A percentile compares a stretch with the other conserved stretches of the same genome.
phyloP scores from a whole-genome alignment of 352 stramenopile species.

The Globisporangium carolinianum region DNA sequence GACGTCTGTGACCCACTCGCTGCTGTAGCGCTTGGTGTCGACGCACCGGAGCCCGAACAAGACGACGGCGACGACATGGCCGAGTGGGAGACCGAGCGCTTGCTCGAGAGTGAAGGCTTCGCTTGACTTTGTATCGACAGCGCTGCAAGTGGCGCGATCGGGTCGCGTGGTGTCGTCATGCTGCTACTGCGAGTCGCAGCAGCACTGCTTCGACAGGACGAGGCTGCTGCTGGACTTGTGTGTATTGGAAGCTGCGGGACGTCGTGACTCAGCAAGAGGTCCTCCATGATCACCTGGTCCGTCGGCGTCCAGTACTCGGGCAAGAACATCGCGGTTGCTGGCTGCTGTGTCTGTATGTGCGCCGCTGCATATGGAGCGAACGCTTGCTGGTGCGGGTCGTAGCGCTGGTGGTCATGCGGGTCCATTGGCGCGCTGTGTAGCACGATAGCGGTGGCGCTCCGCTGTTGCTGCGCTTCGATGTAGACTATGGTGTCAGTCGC shows the following conservation, averaged over 20 bases:
- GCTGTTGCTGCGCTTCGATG: not conserved
- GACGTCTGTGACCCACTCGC: not conserved
- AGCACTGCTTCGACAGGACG: too few species aligned
- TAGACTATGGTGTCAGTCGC: not conserved
- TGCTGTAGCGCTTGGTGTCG: not conserved
- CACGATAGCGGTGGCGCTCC: not conserved
- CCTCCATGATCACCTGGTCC: conserved; percentile 55
- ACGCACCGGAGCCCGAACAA: conserved; percentile 1
- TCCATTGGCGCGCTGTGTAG: not conserved
- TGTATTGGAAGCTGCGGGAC: not conserved
- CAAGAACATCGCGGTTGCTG: conserved; percentile 8
- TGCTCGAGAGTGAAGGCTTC: not conserved
- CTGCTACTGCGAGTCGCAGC: not conserved
- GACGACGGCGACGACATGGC: conserved; percentile 1
- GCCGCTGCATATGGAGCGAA: not conserved
- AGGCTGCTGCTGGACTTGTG: not conserved
- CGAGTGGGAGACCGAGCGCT: conserved; percentile 5
- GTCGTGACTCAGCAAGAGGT: conserved; percentile 29
- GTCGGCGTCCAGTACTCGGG: conserved; percentile 33
- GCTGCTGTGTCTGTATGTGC: not conserved
- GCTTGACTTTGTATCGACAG: too few species aligned
- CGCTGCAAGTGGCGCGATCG: not conserved
- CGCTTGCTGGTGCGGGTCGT: not conserved
- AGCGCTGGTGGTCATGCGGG: not conserved
- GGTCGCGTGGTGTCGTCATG: not conserved